Percentiles rank a stretch among this genome's conserved stretches.
phyloP scores from a whole-genome alignment of 805 yeast species.

The Yamadazyma sp. region DNA sequence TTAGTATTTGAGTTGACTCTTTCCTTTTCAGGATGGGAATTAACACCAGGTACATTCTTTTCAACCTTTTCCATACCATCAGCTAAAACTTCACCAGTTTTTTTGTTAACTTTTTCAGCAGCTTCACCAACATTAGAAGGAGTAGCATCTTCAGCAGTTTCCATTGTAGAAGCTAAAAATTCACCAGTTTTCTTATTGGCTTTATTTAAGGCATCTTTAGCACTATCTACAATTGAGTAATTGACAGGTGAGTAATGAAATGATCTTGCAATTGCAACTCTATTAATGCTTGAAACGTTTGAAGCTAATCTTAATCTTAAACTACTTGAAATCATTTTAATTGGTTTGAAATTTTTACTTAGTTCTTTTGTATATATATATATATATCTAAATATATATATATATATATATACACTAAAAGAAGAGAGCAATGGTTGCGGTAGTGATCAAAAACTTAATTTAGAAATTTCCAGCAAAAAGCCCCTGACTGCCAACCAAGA shows the following conservation, averaged over 20 bases:
- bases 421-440: constrained; percentile 12
- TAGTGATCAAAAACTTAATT: constrained; percentile 6
- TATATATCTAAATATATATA: constrained; percentile 5
- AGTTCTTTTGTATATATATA: not conserved
- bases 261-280: too few species aligned
- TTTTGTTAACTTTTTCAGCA: constrained; percentile 23
- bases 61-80: constrained; percentile 20
- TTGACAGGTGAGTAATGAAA: constrained; percentile 7
- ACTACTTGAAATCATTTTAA: constrained; percentile 1
- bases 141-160: constrained; percentile 29
- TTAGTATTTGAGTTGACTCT: constrained; percentile 20
- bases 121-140: constrained; percentile 20
- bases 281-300: constrained; percentile 4
- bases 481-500: too few species aligned
- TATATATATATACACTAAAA: not conserved
- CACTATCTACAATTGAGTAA: constrained; percentile 29
- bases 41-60: constrained; percentile 4
- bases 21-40: constrained; percentile 20
- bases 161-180: constrained; percentile 36
- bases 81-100: constrained; percentile 19
- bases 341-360: constrained; percentile 9
- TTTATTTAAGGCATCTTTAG: constrained; percentile 32
- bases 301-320: too few species aligned
- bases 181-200: constrained; percentile 39
- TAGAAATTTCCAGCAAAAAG: too few species aligned